Evolutionary conservation across 2,329 filamentous ascomycete genomes (phyloP).

Genomic region (Nigrograna mackinnonii): DNA sequence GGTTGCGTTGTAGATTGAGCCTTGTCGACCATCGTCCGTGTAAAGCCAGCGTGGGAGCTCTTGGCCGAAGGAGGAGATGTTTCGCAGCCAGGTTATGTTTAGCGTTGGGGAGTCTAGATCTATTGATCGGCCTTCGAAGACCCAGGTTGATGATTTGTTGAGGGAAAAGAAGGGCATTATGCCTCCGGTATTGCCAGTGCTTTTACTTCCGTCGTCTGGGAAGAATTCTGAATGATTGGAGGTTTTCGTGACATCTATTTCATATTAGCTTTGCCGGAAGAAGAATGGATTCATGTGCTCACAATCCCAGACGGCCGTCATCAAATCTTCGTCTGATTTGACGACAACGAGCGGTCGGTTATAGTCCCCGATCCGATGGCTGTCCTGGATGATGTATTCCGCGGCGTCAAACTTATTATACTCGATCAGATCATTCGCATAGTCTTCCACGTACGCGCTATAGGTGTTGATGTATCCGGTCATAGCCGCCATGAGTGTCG

Average conservation of each 20-base stretch:
- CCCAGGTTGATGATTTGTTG: slow-evolving; percentile 5
- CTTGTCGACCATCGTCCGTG: slow-evolving; percentile 16
- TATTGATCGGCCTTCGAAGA: slow-evolving; percentile 2
- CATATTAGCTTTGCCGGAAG: too few relatives aligned
- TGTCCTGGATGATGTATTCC: slow-evolving; percentile 19
- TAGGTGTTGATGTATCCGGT: slow-evolving; percentile 42
- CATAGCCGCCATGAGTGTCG: slow-evolving; percentile 43
- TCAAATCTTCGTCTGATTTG: slow-evolving; percentile 10
- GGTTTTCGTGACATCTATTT: neutral
- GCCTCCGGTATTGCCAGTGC: too few relatives aligned
- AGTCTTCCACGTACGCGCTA: slow-evolving; percentile 30
- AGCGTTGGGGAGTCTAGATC: slow-evolving; percentile 15
- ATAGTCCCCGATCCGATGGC: slow-evolving; percentile 18
- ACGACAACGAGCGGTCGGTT: slow-evolving; percentile 14
- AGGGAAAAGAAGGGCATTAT: too few relatives aligned
- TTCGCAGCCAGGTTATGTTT: slow-evolving; percentile 13
- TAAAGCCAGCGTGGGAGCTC: slow-evolving; percentile 8
- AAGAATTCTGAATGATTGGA: neutral
- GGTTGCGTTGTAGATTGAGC: slow-evolving; percentile 13
- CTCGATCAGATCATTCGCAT: slow-evolving; percentile 26
- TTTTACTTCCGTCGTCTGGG: too few relatives aligned
- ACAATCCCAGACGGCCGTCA: slow-evolving; percentile 18
- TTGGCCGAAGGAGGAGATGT: neutral
- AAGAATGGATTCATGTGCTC: too few relatives aligned
- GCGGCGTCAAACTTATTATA: slow-evolving; percentile 13